phyloP scores from a whole-genome alignment of 2,329 filamentous ascomycete species.

The Pestalotiopsis fici region DNA sequence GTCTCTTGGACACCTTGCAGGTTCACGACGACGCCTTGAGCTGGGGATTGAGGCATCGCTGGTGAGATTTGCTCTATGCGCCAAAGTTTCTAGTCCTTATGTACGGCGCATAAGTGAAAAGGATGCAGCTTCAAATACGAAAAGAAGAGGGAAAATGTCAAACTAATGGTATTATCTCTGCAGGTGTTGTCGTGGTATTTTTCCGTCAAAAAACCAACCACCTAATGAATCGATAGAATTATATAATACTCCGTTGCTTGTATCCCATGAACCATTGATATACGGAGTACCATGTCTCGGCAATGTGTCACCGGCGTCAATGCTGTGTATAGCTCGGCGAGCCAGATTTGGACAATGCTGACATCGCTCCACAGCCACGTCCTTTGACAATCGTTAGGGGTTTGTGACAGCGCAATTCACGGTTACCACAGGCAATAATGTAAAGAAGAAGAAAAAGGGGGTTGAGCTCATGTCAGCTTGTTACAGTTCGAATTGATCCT shows the following conservation, averaged over 20 bases:
- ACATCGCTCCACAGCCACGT: background rate
- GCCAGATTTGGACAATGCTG: background rate
- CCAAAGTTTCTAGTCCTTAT: no score
- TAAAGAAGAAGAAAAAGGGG: no score
- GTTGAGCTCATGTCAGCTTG: no score
- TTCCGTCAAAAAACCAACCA: no score
- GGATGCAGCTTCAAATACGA: no score
- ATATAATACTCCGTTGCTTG: background rate
- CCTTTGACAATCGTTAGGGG: background rate
- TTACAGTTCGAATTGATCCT: no score
- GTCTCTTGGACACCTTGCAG: background rate
- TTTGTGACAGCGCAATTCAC: background rate
- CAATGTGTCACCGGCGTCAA: background rate
- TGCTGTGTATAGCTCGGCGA: background rate
- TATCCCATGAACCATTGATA: background rate
- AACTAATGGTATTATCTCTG: no score
- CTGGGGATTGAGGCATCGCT: background rate
- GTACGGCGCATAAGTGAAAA: no score
- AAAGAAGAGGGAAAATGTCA: no score
- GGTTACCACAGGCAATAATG: background rate
- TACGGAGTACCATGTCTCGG: background rate
- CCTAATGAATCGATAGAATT: no score
- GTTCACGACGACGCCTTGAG: background rate
- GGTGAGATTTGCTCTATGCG: background rate
- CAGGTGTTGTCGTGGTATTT: no score